phyloP scores from a whole-genome alignment of 2,329 filamentous ascomycete genomes.

The Diaporthe aspalathi region DNA sequence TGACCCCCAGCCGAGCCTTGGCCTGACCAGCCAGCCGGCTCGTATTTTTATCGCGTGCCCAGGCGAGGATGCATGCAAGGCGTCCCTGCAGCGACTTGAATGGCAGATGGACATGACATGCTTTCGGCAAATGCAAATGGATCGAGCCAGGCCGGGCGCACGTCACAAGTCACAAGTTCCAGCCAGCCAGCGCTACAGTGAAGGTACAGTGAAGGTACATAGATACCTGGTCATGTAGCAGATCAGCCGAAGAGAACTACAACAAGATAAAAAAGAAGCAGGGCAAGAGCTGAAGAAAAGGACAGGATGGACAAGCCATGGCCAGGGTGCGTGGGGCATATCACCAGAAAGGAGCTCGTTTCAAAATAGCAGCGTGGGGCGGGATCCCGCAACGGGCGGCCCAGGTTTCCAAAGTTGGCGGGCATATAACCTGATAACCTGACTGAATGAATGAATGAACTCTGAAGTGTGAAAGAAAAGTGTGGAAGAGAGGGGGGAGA shows the following conservation, averaged over 20 bases:
- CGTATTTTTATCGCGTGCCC: constrained; percentile 28
- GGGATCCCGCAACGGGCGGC: constrained; percentile 12
- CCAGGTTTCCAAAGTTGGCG: constrained; percentile 1
- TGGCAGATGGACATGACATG: neutral
- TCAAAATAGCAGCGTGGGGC: constrained; percentile 35
- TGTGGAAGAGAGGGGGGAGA: too few relatives aligned
- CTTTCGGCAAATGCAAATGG: constrained; percentile 23
- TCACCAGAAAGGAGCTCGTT: constrained; percentile 12
- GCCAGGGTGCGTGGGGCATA: constrained; percentile 17
- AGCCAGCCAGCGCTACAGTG: too few relatives aligned
- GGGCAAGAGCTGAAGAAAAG: neutral
- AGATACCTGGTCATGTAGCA: too few relatives aligned
- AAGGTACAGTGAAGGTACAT: neutral
- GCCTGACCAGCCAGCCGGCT: constrained; percentile 24
- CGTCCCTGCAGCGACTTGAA: too few relatives aligned
- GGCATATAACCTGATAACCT: neutral
- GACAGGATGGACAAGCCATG: neutral
- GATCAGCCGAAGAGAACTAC: too few relatives aligned
- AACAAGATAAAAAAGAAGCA: neutral
- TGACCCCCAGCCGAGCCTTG: constrained; percentile 5
- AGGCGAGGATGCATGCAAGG: neutral
- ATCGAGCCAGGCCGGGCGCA: constrained; percentile 12
- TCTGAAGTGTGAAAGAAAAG: too few relatives aligned
- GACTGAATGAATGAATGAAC: neutral
- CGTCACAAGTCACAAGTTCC: neutral